A percentile compares a stretch with the other conserved stretches of the same genome.
phyloP scores from a whole-genome alignment of 106 monocot genomes.

The Dendrobium catenatum region DNA sequence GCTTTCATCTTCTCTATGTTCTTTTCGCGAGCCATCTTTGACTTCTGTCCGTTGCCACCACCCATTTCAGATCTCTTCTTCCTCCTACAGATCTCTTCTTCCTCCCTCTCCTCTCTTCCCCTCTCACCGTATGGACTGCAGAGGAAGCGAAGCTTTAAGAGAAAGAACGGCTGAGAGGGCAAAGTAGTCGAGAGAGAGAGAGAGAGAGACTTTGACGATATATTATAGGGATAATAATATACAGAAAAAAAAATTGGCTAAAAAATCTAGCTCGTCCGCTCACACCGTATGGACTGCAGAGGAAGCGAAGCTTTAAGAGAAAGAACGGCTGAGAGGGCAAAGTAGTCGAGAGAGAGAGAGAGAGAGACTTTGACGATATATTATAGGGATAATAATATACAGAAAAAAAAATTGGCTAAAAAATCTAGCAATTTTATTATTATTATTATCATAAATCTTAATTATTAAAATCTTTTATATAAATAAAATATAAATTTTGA shows the following conservation, averaged over 20 bases:
- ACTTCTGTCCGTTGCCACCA: conserved; percentile 60
- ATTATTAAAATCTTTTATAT: too few species aligned
- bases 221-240: background rate
- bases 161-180: too few species aligned
- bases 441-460: too few species aligned
- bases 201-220: too few species aligned
- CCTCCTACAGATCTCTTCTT: background rate
- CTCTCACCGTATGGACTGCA: background rate
- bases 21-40: conserved; percentile 64
- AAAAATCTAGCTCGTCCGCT: too few species aligned
- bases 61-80: conserved; percentile 27
- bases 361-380: background rate
- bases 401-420: too few species aligned
- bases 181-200: too few species aligned
- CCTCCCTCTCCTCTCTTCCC: background rate
- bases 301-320: background rate
- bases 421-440: too few species aligned
- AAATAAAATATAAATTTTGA: too few species aligned
- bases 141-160: too few species aligned
- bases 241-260: too few species aligned
- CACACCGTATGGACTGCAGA: background rate
- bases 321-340: background rate
- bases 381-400: background rate
- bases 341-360: background rate
- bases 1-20: conserved; percentile 51